Conservation (phyloP, 2,329 filamentous ascomycete genomes). For the Talaromyces sp. region DNA sequence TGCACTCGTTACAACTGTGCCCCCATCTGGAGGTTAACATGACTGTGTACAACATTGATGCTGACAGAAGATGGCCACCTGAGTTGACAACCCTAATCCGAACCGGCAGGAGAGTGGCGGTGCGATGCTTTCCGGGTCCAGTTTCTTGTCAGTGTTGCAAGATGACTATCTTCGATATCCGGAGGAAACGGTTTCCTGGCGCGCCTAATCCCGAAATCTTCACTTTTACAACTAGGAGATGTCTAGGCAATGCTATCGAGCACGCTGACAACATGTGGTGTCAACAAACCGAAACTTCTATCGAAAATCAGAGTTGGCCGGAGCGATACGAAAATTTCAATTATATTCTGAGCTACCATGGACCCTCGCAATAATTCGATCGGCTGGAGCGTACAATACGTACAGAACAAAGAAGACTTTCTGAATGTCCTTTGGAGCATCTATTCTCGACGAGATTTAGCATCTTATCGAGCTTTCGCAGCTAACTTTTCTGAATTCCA, state of each 20-base stretch:
- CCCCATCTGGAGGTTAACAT: no score
- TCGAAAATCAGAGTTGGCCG: neutral
- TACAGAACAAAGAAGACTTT: neutral
- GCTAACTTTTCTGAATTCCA: neutral
- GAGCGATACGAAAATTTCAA: neutral
- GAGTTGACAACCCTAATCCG: no score
- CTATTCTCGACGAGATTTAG: neutral
- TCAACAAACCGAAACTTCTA: slow-evolving; percentile 6
- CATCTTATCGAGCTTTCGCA: neutral
- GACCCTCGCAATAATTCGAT: neutral
- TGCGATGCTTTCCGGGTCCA: no score
- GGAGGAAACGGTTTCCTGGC: fast-evolving
- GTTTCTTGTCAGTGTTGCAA: neutral
- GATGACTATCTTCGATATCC: neutral
- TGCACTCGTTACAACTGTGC: neutral
- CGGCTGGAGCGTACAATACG: neutral
- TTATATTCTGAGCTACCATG: neutral
- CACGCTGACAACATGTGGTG: neutral
- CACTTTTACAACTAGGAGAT: neutral
- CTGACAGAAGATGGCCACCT: no score
- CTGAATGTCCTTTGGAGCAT: neutral
- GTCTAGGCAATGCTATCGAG: neutral
- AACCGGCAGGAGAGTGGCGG: no score
- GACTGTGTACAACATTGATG: no score
- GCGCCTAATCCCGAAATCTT: fast-evolving